Base-by-base conservation (phyloP, 805 yeast genomes). In the Kodamaea lidongshanica region DNA sequence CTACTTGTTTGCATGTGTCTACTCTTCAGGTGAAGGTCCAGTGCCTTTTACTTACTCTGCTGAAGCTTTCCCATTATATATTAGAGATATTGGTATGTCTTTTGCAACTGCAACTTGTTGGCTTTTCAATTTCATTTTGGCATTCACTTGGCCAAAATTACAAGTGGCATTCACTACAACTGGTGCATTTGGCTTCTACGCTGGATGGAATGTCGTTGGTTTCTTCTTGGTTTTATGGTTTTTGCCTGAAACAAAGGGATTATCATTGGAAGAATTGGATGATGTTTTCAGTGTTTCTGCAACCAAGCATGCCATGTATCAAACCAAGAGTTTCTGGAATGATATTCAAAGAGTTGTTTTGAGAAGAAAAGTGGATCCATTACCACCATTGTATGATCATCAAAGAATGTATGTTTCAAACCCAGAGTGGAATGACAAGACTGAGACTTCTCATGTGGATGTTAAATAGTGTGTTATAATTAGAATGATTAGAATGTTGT, bases 41-140 rank as follows among this genome's bases (percentile, higher is more conserved):
- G 92, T 84, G 24, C 94, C 95, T 4, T 84, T 85, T 60, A 80
- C 89, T 3, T 82, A 85, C 50, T 79, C 87, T 16, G 94, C 94
- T 7, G 95, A 85, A 55, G 82, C 80, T 45, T 73, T 61, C 80
- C 85, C 89, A 36, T 64, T 83, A 46, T 79, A 80, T 47, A 73
- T 81, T 38, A 74, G 94, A 58, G 86, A 84, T 41, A 58, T 82
- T 30, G 88, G 89, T 32, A 79, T 85, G 77, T 77, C 87, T 3
- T 64, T 77, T 40, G 89, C 88, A 16, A 77, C 88, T 17, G 79
- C 83, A 12, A 74, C 79, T 12, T 65, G 80, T 51, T 78, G 84
- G 84, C 77, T 78, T 56, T 78, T 78, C 66, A 78, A 78, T 52
- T 77, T 77, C 43, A 58, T 78, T 30, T 60, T 77, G 38, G 76